phyloP scores from a whole-genome alignment of 768 basidiomycete genomes.

The Podaxis sp. region DNA sequence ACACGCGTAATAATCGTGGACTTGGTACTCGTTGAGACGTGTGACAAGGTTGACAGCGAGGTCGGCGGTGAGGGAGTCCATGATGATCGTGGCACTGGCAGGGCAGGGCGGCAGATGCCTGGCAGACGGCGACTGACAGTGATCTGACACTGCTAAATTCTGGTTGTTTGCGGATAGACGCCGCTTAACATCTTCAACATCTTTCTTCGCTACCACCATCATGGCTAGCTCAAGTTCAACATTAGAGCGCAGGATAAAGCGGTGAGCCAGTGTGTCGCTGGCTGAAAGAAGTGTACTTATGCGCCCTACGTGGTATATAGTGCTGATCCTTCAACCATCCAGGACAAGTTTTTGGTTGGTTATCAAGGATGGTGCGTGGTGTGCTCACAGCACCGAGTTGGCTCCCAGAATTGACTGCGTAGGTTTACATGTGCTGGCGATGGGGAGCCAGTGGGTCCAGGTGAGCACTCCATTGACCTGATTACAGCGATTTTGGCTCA shows the following conservation, averaged over 20 bases:
- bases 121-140: background rate
- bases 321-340: conserved; percentile 73
- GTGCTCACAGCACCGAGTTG: background rate
- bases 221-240: conserved; percentile 28
- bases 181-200: background rate
- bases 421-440: conserved; percentile 77
- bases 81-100: conserved; percentile 10
- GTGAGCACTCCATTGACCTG: conserved; percentile 25
- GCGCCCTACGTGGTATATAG: conserved; percentile 23
- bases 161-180: conserved; percentile 16
- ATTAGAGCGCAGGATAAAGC: conserved; percentile 37
- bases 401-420: background rate
- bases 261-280: conserved; percentile 27
- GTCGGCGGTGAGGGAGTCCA: conserved; percentile 24
- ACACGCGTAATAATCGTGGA: conserved; percentile 5
- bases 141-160: background rate
- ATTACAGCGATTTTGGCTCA: background rate
- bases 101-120: background rate
- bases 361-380: conserved; percentile 79
- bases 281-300: no score
- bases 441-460: conserved; percentile 63
- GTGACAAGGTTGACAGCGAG: conserved; percentile 23
- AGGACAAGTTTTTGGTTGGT: conserved; percentile 81
- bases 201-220: conserved; percentile 5
- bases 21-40: conserved; percentile 35